Evolutionary conservation across 192 early-diverging fungal species (phyloP).

Genomic region (Backusella westeae): DNA sequence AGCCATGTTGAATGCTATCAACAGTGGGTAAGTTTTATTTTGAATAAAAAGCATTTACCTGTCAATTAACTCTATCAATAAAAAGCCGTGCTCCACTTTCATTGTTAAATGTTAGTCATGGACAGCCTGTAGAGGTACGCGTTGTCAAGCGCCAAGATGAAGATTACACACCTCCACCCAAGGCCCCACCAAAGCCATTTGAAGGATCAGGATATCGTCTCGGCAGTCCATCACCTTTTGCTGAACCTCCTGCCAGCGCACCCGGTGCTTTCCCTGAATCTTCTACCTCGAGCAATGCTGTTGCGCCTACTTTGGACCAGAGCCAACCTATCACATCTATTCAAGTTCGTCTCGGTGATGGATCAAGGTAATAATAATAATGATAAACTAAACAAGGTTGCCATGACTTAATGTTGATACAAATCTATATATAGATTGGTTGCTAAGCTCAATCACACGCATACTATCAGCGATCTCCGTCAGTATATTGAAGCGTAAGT

Average conservation of each 20-base stretch:
- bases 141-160: constrained; percentile 82
- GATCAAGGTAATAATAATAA: constrained; percentile 53
- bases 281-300: constrained; percentile 8
- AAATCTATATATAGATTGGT: constrained; percentile 48
- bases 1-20: constrained; percentile 82
- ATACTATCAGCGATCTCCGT: constrained; percentile 85
- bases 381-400: background rate
- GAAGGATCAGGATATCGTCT: constrained; percentile 77
- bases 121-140: constrained; percentile 88
- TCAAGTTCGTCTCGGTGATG: constrained; percentile 91
- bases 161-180: constrained; percentile 82
- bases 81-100: constrained; percentile 80
- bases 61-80: background rate
- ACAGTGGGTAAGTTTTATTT: constrained; percentile 65
- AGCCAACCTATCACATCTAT: constrained; percentile 78
- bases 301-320: constrained; percentile 63
- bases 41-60: too few relatives aligned
- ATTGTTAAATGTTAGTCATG: constrained; percentile 82
- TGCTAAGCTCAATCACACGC: constrained; percentile 88
- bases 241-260: constrained; percentile 30
- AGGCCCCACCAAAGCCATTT: constrained; percentile 74
- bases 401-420: background rate
- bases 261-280: constrained; percentile 23
- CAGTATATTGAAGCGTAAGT: constrained; percentile 69
- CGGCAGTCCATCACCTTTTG: constrained; percentile 54